Conservation (phyloP, 129 eudicot genomes). For the Daucus carota region DNA sequence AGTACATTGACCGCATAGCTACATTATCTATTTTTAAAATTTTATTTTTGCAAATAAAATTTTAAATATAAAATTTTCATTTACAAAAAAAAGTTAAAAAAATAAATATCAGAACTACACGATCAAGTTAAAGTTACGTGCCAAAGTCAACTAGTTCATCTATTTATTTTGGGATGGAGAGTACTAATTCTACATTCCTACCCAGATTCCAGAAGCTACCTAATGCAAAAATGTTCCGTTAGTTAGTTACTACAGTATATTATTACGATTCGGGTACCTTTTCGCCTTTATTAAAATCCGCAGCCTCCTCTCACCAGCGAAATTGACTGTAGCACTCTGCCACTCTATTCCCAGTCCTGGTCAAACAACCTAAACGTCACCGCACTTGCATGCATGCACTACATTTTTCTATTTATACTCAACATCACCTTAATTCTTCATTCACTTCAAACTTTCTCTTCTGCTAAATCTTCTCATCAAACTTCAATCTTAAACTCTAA, state of each 20-base stretch:
- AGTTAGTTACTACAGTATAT: not conserved
- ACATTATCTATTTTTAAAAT: too few relatives aligned
- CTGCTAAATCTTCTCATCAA: not conserved
- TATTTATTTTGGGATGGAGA: too few relatives aligned
- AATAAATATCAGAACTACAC: too few relatives aligned
- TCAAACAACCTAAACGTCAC: constrained; percentile 12
- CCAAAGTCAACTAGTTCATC: too few relatives aligned
- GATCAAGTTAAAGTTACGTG: too few relatives aligned
- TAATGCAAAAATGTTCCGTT: not conserved
- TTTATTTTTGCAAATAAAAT: too few relatives aligned
- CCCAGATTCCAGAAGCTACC: too few relatives aligned
- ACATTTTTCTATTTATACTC: constrained; percentile 4
- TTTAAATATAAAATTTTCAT: too few relatives aligned
- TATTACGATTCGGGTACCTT: not conserved
- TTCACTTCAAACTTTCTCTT: not conserved
- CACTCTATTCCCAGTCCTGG: constrained; percentile 6
- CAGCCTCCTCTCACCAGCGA: not conserved
- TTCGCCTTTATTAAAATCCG: not conserved
- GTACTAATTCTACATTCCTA: too few relatives aligned
- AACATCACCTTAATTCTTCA: not conserved
- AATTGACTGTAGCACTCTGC: not conserved
- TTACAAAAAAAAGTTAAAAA: too few relatives aligned
- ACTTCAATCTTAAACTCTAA: not conserved
- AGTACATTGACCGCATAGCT: too few relatives aligned
- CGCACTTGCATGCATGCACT: constrained; percentile 17